A percentile compares a stretch with the other conserved stretches of the same genome.
Conservation (phyloP, 345 rosid genomes). For the Tarenaya hassleriana region DNA sequence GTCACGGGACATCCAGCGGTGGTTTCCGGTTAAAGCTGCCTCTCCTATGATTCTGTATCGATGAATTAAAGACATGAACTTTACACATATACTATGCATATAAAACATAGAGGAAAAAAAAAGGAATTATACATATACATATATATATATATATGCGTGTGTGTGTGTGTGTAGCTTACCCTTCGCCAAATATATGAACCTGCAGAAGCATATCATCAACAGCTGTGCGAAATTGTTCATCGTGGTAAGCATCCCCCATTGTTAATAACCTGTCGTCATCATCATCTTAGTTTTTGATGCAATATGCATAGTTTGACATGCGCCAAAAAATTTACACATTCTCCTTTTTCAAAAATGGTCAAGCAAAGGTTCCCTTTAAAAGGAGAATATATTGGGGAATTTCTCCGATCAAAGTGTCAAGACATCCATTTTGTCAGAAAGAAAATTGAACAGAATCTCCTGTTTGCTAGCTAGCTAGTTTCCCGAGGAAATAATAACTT, state of each 20-base stretch:
- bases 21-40: constrained; percentile 66
- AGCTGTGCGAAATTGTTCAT: constrained; percentile 45
- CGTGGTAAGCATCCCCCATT: constrained; percentile 59
- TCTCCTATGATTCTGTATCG: constrained; percentile 47
- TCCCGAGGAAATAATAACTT: too few species aligned
- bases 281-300: constrained; percentile 16
- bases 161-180: constrained; percentile 39
- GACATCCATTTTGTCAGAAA: too few species aligned
- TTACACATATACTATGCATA: constrained; percentile 6
- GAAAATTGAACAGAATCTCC: too few species aligned
- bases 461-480: too few species aligned
- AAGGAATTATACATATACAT: not conserved
- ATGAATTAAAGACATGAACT: constrained; percentile 13
- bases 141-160: not conserved
- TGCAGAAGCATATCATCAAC: constrained; percentile 48
- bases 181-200: constrained; percentile 68
- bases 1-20: constrained; percentile 63
- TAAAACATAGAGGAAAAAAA: not conserved
- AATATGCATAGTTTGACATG: constrained; percentile 2
- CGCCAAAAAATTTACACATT: too few species aligned
- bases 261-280: constrained; percentile 64
- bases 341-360: too few species aligned
- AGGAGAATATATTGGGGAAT: too few species aligned
- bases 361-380: too few species aligned
- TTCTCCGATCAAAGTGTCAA: too few species aligned